These are phyloP conservation scores for Saccharum officinarum DNA, from an alignment of 176 grass and related monocot species.

Conservation along the genomic window DNA sequence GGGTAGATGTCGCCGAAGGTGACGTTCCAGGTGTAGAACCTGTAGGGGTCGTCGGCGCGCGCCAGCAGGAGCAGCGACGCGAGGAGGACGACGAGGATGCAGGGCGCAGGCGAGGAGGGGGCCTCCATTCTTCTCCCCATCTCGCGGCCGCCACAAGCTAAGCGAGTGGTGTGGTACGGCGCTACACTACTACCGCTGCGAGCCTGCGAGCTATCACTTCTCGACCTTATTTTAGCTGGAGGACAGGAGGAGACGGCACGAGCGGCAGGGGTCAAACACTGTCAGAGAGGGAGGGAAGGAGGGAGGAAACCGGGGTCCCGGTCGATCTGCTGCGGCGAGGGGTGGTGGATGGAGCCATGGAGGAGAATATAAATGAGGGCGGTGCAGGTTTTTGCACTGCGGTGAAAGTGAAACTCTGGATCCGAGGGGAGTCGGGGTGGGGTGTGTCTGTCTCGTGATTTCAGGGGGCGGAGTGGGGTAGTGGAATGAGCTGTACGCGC, in stretches of 20 bases:
- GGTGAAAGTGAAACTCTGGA: conserved; percentile 1
- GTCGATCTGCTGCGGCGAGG: neutral
- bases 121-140: conserved; percentile 32
- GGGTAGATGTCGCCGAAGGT: conserved; percentile 83
- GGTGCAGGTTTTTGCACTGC: neutral
- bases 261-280: conserved; percentile 40
- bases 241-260: neutral
- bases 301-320: conserved; percentile 3
- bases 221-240: neutral
- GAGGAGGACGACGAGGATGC: conserved; percentile 22
- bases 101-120: neutral
- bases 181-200: neutral
- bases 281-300: neutral
- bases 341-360: too few relatives aligned
- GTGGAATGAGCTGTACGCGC: conserved; percentile 25
- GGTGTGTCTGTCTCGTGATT: neutral
- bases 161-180: neutral
- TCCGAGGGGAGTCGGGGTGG: neutral
- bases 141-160: neutral
- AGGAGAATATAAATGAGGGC: conserved; percentile 29
- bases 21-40: conserved; percentile 85
- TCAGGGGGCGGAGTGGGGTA: neutral
- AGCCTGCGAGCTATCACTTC: neutral
- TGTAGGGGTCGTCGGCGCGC: conserved; percentile 66
- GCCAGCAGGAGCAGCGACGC: neutral